A percentile compares a stretch with the other conserved stretches of the same genome.
phyloP scores from a whole-genome alignment of 176 grass and related monocot species.

The Saccharum spontaneum region DNA sequence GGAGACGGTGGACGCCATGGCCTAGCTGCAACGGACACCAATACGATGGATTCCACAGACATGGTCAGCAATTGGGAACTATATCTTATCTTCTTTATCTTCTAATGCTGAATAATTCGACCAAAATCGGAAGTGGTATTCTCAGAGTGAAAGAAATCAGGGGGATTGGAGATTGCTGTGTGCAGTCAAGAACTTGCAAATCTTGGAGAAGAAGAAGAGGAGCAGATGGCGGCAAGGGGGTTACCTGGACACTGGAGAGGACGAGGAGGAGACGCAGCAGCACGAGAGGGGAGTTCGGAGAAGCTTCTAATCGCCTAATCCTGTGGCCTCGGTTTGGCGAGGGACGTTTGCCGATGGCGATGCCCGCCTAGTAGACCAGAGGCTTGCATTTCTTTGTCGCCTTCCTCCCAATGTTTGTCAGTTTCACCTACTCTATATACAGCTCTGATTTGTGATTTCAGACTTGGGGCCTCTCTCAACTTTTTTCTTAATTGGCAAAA shows the following conservation, averaged over 20 bases:
- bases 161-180: background rate
- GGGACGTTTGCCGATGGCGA: conserved; percentile 27
- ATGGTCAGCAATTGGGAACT: conserved; percentile 17
- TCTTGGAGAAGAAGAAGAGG: conserved; percentile 8
- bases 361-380: background rate
- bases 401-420: background rate
- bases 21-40: conserved; percentile 13
- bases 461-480: background rate
- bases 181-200: conserved; percentile 15
- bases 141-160: background rate
- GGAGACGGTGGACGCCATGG: conserved; percentile 71
- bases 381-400: conserved; percentile 41
- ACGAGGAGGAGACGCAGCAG: conserved; percentile 31
- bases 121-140: background rate
- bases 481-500: too few species aligned
- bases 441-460: background rate
- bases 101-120: background rate
- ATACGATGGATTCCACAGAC: background rate
- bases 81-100: background rate
- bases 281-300: background rate
- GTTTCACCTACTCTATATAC: background rate
- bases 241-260: conserved; percentile 33
- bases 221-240: conserved; percentile 10
- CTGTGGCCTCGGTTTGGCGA: conserved; percentile 27
- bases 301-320: background rate